Base-by-base conservation (phyloP, 148 eudicot species). In the Polygonum maritimum region DNA sequence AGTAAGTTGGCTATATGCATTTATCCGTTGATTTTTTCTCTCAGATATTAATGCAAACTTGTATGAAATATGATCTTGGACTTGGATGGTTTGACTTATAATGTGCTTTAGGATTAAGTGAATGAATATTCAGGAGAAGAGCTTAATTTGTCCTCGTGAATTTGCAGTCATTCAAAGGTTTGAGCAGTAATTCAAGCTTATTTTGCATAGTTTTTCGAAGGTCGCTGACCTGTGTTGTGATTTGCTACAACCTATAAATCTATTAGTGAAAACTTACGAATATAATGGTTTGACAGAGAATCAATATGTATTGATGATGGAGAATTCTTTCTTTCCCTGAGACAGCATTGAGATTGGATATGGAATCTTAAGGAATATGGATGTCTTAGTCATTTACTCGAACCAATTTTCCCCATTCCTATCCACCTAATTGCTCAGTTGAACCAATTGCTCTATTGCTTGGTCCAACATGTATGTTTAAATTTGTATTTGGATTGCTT, bases 1-100 rank as follows among this genome's bases (percentile, higher is more conserved):
- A 83, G 98, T 93, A 62, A 60, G 89, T 71, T 78, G 49, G 71
- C 36, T 70, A 74, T 44, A 41, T 15, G 36, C n/a, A 67, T 67
- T 67, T 67, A 33, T 36, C 5, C 7, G 5, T 62, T 62, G 14
- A 58, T 33, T 63, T 62, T 3, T 12, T 35, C 2, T 33, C 70
- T 33, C 41, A 35, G 18, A 13, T 63, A 26, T 33, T 63, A 2
- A 63, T 31, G 40, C 7, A 12, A 33, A 33, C 31, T 26, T 26
- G 14, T 63, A 33, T 63, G 70, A 63, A 63, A 63, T 3, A 63
- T 63, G 40, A 63, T 63, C 70, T 14, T 35, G 41, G 18, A 63
- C 40, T 63, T 11, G n/a, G 19, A 35, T 35, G 45, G 45, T 67
- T 35, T 33, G 11, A 67, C 45, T 38, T 67, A 5, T 15, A 15